Base-by-base conservation (phyloP, 1,284 basidiomycete genomes). In the Leccinum pallidistipes region DNA sequence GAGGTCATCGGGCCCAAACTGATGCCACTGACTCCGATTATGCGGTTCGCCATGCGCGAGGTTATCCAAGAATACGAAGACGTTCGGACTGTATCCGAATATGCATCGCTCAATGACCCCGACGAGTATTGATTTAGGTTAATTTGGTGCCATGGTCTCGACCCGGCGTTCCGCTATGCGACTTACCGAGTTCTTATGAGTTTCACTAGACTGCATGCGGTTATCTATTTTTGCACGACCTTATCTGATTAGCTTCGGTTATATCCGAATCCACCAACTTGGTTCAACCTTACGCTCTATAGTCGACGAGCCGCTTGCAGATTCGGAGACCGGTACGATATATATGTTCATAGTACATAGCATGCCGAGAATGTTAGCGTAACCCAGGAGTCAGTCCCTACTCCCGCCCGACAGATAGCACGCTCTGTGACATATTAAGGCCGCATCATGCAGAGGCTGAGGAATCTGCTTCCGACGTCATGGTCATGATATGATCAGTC, bases 61-160 rank as follows among this genome's bases (percentile, higher is more conserved):
- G 91, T 93, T 12, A 83, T 92, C 24, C 81, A 84, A 68, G 91
- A 93, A 74, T 91, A 91, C 65, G 86, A 90, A 65, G 87, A 90
- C 66, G 82, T 83, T 64, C 82, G 83, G 68, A 86, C 86, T n/a
- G 80, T 85, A 36, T 89, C 87, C 16, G 88, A 91, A 64, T 90
- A 90, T 67, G 86, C 86, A 14, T 89, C 87, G 12, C 74, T 90
- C 56, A 83, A 84, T 21, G 88, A 90, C 62, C 81, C 87, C 11
- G 86, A 88, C 63, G 88, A 90, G 73, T 90, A 89, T 67, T 90
- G 68, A 80, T 52, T 60, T 54, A 7, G 43, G 18, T 45, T 12
- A 10, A 21, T 45, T 21, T 11, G 43, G 18, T 11, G 18, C 43
- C 43, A 47, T 10, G 43, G 43, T 45, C 18, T 45, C n/a, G 9